Evolutionary conservation across 345 rosid species (phyloP).

Genomic region (Lumnitzera littorea): DNA sequence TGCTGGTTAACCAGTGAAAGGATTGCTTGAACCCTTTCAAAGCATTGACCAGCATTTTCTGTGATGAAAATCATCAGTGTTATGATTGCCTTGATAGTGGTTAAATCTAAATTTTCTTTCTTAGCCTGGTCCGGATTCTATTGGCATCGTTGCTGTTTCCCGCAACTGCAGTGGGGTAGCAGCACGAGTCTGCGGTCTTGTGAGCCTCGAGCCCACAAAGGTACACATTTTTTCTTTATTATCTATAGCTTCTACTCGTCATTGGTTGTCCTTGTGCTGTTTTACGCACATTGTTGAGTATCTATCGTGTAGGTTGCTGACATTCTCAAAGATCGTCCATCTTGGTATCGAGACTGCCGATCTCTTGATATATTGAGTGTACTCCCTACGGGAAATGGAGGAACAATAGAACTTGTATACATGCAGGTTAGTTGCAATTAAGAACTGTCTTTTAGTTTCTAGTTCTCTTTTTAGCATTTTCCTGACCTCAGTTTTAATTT

Average conservation of each 20-base stretch:
- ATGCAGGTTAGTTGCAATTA: slow-evolving; percentile 52
- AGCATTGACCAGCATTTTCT: no score
- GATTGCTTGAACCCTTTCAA: no score
- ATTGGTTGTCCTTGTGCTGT: neutral
- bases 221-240: slow-evolving; percentile 19
- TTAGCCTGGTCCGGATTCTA: slow-evolving; percentile 99
- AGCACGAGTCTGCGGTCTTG: slow-evolving; percentile 99
- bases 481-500: neutral
- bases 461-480: neutral
- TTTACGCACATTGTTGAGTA: slow-evolving; percentile 4
- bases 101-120: neutral
- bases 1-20: neutral
- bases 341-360: slow-evolving; percentile 97
- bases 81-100: no score
- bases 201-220: slow-evolving; percentile 98
- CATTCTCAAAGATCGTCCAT: slow-evolving; percentile 92
- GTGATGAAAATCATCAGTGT: no score
- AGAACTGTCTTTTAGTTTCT: neutral
- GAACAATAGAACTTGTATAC: slow-evolving; percentile 80
- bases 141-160: slow-evolving; percentile 98
- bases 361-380: slow-evolving; percentile 63
- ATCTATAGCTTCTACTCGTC: neutral
- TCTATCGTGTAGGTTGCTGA: slow-evolving; percentile 56
- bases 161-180: slow-evolving; percentile 96
- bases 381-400: slow-evolving; percentile 78